These are phyloP conservation scores for Boletus semigastroideus DNA, from an alignment of 1,284 basidiomycete species.

Conservation along the genomic window DNA sequence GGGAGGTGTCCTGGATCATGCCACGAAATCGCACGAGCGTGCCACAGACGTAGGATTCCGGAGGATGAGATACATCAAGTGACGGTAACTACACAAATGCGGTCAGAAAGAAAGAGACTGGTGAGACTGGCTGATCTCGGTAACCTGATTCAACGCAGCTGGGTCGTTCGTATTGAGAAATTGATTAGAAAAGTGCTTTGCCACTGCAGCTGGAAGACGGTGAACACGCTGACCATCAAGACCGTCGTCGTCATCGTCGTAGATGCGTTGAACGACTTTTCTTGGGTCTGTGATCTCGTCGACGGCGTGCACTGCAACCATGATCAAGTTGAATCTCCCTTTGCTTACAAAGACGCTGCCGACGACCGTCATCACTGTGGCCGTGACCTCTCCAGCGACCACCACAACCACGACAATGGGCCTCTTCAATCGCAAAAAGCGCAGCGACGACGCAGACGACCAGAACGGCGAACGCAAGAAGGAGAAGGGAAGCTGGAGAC, in stretches of 20 bases:
- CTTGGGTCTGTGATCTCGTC: slow-evolving; percentile 53
- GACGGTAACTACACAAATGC: slow-evolving; percentile 49
- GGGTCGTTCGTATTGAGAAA: slow-evolving; percentile 38
- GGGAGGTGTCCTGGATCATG: slow-evolving; percentile 80
- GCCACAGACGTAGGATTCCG: slow-evolving; percentile 45
- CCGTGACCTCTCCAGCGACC: slow-evolving; percentile 12
- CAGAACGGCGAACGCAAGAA: slow-evolving; percentile 55
- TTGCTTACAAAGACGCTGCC: slow-evolving; percentile 10
- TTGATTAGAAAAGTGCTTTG: slow-evolving; percentile 48
- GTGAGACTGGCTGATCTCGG: neutral
- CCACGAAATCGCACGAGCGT: slow-evolving; percentile 66
- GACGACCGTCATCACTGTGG: slow-evolving; percentile 1
- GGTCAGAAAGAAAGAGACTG: slow-evolving; percentile 6
- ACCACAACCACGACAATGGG: slow-evolving; percentile 42
- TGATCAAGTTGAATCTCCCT: slow-evolving; percentile 22
- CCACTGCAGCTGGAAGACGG: slow-evolving; percentile 48
- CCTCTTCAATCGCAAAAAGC: slow-evolving; percentile 56
- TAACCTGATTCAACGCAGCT: slow-evolving; percentile 46
- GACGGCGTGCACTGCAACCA: slow-evolving; percentile 52
- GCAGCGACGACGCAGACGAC: slow-evolving; percentile 38
- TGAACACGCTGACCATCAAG: slow-evolving; percentile 8
- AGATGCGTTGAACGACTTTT: slow-evolving; percentile 47
- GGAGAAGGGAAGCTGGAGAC: slow-evolving; percentile 84
- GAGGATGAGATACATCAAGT: slow-evolving; percentile 47
- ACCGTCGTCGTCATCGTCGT: slow-evolving; percentile 17